Evolutionary conservation across 1,284 basidiomycete genomes (phyloP).

Genomic region (Apiotrichum gracile): DNA sequence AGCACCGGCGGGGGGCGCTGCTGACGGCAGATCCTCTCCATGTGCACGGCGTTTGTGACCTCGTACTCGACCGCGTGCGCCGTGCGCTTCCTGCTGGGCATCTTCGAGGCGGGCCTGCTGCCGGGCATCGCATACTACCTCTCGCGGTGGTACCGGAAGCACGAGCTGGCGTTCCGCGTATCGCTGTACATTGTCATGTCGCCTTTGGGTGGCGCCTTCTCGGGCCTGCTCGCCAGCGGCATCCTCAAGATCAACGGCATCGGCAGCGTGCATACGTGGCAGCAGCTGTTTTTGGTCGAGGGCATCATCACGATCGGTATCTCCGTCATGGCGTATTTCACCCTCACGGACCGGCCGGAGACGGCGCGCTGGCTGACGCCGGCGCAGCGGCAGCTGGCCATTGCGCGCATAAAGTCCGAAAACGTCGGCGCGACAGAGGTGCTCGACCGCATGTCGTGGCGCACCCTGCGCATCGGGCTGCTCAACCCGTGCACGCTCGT

Average conservation of each 20-base stretch:
- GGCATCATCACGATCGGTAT: constrained; percentile 16
- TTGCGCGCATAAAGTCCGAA: constrained; percentile 39
- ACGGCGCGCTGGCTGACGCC: constrained; percentile 22
- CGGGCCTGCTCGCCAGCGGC: constrained; percentile 15
- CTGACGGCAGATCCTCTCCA: constrained; percentile 6
- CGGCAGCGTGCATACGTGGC: constrained; percentile 11
- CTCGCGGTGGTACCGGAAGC: constrained; percentile 19
- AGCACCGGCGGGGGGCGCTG: background rate
- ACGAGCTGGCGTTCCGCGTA: constrained; percentile 18
- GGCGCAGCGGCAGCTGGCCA: constrained; percentile 23
- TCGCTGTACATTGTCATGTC: constrained; percentile 18
- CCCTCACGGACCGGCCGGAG: constrained; percentile 37
- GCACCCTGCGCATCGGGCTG: constrained; percentile 26
- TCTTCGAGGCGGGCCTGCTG: constrained; percentile 23
- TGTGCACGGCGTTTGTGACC: constrained; percentile 24
- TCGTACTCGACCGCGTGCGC: constrained; percentile 27
- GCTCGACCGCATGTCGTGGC: constrained; percentile 27
- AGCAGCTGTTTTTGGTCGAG: constrained; percentile 18
- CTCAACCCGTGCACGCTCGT: constrained; percentile 22
- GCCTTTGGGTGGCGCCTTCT: constrained; percentile 15
- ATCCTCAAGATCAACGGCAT: constrained; percentile 14
- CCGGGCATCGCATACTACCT: constrained; percentile 23
- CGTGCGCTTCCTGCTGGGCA: constrained; percentile 23
- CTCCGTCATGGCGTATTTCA: constrained; percentile 19
- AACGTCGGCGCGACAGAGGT: constrained; percentile 36